Conservation (phyloP, 2,329 filamentous ascomycete species). For the Chaetomiaceae sp. region DNA sequence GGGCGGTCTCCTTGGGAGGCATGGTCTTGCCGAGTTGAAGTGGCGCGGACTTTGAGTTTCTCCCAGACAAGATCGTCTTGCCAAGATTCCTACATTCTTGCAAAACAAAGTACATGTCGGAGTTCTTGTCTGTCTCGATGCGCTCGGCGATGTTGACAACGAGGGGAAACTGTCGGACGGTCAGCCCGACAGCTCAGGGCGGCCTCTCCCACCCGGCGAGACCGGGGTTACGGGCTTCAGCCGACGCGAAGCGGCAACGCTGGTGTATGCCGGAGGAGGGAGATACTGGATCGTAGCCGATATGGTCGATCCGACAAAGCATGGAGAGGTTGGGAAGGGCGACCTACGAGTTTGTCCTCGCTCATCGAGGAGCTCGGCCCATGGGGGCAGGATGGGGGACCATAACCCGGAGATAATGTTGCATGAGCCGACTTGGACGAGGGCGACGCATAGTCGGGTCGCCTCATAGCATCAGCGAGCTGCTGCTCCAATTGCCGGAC, state of each 20-base stretch:
- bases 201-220: neutral
- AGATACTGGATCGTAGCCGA: neutral
- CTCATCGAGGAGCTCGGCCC: slow-evolving; percentile 51
- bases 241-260: neutral
- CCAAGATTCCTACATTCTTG: slow-evolving; percentile 51
- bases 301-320: neutral
- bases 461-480: slow-evolving; percentile 31
- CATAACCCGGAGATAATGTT: slow-evolving; percentile 2
- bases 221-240: neutral
- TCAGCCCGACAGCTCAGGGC: slow-evolving; percentile 16
- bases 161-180: slow-evolving; percentile 25
- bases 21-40: slow-evolving; percentile 40
- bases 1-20: slow-evolving; percentile 43
- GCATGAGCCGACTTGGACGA: slow-evolving; percentile 9
- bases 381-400: slow-evolving; percentile 38
- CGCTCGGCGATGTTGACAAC: slow-evolving; percentile 24
- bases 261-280: neutral
- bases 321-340: neutral
- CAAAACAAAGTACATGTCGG: slow-evolving; percentile 35
- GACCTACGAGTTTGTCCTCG: slow-evolving; percentile 38
- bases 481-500: slow-evolving; percentile 43
- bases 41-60: slow-evolving; percentile 41
- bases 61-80: slow-evolving; percentile 47
- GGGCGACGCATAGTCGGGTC: slow-evolving; percentile 12
- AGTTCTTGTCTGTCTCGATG: slow-evolving; percentile 27